A percentile compares a stretch with the other conserved stretches of the same genome.
These are phyloP conservation scores for Schizophyllum commune DNA, from an alignment of 1,284 basidiomycete genomes.

Conservation along the genomic window DNA sequence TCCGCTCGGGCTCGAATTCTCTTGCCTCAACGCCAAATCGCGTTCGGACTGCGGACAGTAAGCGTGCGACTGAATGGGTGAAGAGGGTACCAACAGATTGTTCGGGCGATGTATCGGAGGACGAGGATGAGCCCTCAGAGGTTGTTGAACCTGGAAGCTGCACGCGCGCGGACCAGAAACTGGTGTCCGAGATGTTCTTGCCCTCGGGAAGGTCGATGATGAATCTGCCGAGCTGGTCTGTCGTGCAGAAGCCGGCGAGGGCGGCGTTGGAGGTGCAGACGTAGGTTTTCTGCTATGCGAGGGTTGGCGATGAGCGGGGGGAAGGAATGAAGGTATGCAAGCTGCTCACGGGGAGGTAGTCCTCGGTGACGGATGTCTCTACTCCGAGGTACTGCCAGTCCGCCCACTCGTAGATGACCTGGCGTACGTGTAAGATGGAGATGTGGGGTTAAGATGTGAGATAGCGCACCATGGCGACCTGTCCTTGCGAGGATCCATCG, in stretches of 20 bases:
- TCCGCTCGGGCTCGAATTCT: slow-evolving; percentile 41
- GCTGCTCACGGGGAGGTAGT: slow-evolving; percentile 52
- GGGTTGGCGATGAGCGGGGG: slow-evolving; percentile 8
- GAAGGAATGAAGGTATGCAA: slow-evolving; percentile 2
- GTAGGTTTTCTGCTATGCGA: slow-evolving; percentile 73
- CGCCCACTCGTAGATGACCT: slow-evolving; percentile 89
- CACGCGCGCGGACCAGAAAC: slow-evolving; percentile 72
- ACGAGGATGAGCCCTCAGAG: not conserved
- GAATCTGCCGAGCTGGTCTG: slow-evolving; percentile 71
- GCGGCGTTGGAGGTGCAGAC: slow-evolving; percentile 81
- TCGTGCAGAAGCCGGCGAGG: slow-evolving; percentile 61
- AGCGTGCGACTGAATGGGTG: slow-evolving; percentile 20
- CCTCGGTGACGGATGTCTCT: slow-evolving; percentile 48
- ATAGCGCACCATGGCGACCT: slow-evolving; percentile 60
- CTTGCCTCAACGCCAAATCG: not conserved
- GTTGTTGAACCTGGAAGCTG: slow-evolving; percentile 31
- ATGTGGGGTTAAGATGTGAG: not conserved
- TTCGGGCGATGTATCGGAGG: not conserved
- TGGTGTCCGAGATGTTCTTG: slow-evolving; percentile 59
- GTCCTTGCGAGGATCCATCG: slow-evolving; percentile 74
- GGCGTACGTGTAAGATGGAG: no score
- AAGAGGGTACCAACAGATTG: slow-evolving; percentile 9
- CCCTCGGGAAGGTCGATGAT: slow-evolving; percentile 67
- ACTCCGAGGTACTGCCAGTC: slow-evolving; percentile 84
- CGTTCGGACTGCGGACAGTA: slow-evolving; percentile 5